Base-by-base conservation (phyloP, 2,329 filamentous ascomycete genomes). In the Chaetothyriales sp. region DNA sequence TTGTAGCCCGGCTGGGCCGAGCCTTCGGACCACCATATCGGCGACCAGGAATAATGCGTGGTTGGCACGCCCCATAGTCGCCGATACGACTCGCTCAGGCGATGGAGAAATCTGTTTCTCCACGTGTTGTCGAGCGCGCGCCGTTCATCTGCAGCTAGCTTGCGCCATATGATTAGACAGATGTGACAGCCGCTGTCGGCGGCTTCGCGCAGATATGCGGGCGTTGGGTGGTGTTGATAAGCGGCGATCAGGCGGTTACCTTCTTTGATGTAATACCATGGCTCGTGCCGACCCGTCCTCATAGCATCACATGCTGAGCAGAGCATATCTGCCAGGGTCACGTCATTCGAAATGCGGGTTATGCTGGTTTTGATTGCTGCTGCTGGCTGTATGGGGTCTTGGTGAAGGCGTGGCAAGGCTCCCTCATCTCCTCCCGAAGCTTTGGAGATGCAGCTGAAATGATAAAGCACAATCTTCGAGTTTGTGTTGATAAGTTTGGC, bases 121-220 rank as follows among this genome's bases (percentile, higher is more conserved):
- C 46, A 47, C 1, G 46, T 47, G 19, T 33, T 47, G 18, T 28
- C 20, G 28, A 47, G 46, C 1, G 29, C 46, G 8, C 18, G 8
- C 22, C 19, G 19, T 29, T 47, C 20, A 18, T 33, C 28, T 18
- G 1, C 28, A 18, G 46, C 22, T 3, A 47, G 28, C 28, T 47
- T 47, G 7, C 46, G 46, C 46, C 46, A 47, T 25, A 47, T 47
- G 20, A 47, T 47, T 10, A 18, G 18, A 47, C 46, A 47, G 46
- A 47, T 47, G 46, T 47, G 22, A 29, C 46, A 47, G 18, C 46
- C 46, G 7, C 29, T 19, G 8, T 18, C 18, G 33, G 46, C 46
- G 6, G 46, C 46, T 25, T 25, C 20, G 18, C 9, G 20, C 8
- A 47, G 28, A 18, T 33, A 18, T 13, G 46, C 19, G 2, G 46